These are phyloP conservation scores for Penicillium hordei DNA, from an alignment of 2,329 filamentous ascomycete species.

Conservation along the genomic window DNA sequence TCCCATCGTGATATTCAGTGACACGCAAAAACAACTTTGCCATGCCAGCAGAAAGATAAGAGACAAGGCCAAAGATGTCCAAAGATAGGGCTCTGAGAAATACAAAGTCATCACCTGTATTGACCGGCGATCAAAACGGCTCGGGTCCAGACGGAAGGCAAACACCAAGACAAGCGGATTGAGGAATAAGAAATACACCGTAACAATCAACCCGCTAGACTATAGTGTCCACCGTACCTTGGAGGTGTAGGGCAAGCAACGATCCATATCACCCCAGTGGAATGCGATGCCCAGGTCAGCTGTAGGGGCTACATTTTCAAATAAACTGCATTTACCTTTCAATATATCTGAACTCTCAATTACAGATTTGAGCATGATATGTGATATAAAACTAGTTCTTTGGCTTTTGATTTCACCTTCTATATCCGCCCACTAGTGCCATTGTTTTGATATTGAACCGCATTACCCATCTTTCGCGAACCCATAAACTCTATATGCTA, in stretches of 20 bases:
- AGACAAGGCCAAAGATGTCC: neutral
- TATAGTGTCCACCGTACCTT: neutral
- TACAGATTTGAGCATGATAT: neutral
- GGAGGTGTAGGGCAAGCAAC: neutral
- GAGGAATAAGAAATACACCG: neutral
- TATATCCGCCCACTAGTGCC: neutral
- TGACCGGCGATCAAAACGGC: neutral
- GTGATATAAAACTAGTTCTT: neutral
- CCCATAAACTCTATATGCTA: neutral
- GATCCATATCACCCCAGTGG: neutral
- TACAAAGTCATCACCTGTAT: neutral
- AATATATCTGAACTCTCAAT: neutral
- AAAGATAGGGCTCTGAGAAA: neutral
- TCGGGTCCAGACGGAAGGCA: neutral
- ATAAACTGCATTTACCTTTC: neutral
- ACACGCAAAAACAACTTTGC: neutral
- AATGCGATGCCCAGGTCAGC: neutral
- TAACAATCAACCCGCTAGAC: neutral
- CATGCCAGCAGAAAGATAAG: neutral
- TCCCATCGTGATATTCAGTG: neutral
- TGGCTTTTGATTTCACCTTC: neutral
- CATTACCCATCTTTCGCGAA: neutral
- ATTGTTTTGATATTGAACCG: neutral
- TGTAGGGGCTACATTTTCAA: neutral
- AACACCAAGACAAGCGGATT: neutral